phyloP scores from a whole-genome alignment of 108 stramenopile species.

The Cyclotella sp. region DNA sequence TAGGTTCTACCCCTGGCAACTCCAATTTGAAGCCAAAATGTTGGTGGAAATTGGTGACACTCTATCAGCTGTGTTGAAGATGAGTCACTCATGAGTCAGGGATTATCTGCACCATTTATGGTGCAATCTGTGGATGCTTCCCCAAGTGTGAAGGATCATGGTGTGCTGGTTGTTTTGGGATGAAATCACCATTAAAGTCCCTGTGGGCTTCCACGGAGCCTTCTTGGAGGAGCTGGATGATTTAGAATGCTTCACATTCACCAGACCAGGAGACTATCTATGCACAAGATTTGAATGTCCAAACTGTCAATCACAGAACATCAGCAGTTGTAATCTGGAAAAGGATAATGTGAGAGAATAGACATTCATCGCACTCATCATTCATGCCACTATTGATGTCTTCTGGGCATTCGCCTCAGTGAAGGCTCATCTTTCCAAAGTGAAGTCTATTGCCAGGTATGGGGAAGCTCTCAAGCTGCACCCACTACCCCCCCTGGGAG shows the following conservation, averaged over 20 bases:
- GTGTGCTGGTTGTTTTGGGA: conserved; percentile 23
- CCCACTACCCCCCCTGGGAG: conserved; percentile 7
- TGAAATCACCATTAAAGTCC: neutral
- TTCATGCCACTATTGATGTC: conserved; percentile 8
- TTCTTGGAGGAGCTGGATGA: no score
- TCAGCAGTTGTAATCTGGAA: neutral
- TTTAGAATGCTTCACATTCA: neutral
- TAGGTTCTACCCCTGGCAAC: neutral
- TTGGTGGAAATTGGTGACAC: neutral
- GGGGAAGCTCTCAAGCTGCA: conserved; percentile 4
- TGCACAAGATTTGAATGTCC: neutral
- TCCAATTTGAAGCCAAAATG: neutral
- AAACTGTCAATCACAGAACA: no score
- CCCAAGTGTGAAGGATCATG: neutral
- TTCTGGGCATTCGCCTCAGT: conserved; percentile 8
- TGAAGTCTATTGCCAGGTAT: neutral
- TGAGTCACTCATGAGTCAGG: neutral
- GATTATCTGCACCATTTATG: neutral
- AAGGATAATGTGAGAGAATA: neutral
- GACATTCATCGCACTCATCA: neutral
- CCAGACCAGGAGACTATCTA: neutral
- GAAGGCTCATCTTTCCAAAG: neutral
- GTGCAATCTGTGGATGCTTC: neutral
- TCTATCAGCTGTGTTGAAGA: neutral
- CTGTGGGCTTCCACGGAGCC: conserved; percentile 1